Conservation (phyloP, 1,284 basidiomycete species). For the Vanrija sp. region DNA sequence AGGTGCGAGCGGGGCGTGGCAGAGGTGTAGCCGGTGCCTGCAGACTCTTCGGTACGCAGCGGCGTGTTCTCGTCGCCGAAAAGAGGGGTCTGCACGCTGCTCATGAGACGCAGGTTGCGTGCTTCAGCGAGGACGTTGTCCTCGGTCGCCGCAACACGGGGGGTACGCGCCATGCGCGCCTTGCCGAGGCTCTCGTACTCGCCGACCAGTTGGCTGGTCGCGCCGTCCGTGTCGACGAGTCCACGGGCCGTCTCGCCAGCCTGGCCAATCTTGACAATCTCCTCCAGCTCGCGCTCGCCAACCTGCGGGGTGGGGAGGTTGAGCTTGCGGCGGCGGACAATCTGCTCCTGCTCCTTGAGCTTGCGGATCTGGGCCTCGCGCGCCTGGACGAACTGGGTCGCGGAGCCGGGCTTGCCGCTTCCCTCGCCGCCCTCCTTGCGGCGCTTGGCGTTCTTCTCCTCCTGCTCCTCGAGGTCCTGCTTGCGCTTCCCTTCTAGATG, state of each 20-base stretch:
- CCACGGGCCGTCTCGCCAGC: conserved; percentile 83
- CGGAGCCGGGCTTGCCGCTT: conserved; percentile 57
- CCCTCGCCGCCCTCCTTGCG: conserved; percentile 55
- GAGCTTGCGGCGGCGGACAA: conserved; percentile 81
- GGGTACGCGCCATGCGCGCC: conserved; percentile 86
- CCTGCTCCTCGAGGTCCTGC: conserved; percentile 65
- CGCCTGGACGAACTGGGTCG: conserved; percentile 87
- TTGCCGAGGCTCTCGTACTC: conserved; percentile 87
- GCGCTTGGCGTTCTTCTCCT: conserved; percentile 78
- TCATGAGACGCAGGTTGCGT: conserved; percentile 89
- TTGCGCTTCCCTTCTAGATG: conserved; percentile 88
- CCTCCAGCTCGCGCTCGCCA: conserved; percentile 91
- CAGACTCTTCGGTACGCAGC: conserved; percentile 60
- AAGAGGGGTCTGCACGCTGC: conserved; percentile 84
- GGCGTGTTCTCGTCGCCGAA: conserved; percentile 96
- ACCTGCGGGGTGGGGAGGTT: conserved; percentile 88
- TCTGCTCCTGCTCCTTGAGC: conserved; percentile 93
- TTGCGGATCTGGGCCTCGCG: conserved; percentile 96
- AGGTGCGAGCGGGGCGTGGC: conserved; percentile 85
- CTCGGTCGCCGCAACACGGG: conserved; percentile 70
- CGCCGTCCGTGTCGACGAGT: conserved; percentile 62
- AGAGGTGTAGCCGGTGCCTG: conserved; percentile 81
- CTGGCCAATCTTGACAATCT: conserved; percentile 97
- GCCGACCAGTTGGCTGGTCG: conserved; percentile 78
- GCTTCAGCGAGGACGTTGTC: conserved; percentile 93